Base-by-base conservation (phyloP, 2,329 filamentous ascomycete genomes). In the Didymella sp. region DNA sequence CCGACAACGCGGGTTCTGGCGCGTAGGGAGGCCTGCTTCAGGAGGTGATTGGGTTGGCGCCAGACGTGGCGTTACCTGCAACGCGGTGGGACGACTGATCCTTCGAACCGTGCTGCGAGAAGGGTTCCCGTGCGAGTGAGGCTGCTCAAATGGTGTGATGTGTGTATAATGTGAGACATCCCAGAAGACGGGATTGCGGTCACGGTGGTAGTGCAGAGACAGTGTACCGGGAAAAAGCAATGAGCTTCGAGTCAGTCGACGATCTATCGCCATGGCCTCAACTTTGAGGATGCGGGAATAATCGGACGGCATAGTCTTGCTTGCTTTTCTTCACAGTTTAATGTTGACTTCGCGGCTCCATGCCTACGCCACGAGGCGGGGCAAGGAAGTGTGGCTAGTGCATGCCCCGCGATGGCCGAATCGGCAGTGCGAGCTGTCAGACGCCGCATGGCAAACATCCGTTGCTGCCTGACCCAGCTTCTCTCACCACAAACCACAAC, bases 361-460 rank as follows among this genome's bases (percentile, higher is more conserved):
- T 48, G 33, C 25, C 30, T 45, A 44, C 30, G 48, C 54, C 54
- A 57, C 54, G 31, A 57, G 43, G 54, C 44, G 54, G 54, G 54
- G 54, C 48, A 41, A n/a, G n/a, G n/a, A n/a, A 9, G 4, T 48
- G 54, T 57, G 48, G 54, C 54, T 57, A 35, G 38, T 38, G 31
- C 21, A 3, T 54, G 62, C 63, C 65, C 63, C 64, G 54, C 54
- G 42, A 38, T 56, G 54, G 48, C 43, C 28, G 47, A 45, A 25
- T 37, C 46, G 58, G 54, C 51, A 58, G 45, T 58, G 58, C 58
- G 56, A 59, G 62, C 61, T 65, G 55, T 52, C 52, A 53, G 53
- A 24, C 41, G 44, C 45, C 33, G 53, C 42, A 51, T 51, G 48
- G 48, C 48, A 48, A 48, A 51, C 54, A 57, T 43, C 35, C 27